Percentiles rank a stretch among this genome's conserved stretches.
These are phyloP conservation scores for Colletotrichum endophyticum DNA, from an alignment of 2,329 filamentous ascomycete genomes.

Conservation along the genomic window DNA sequence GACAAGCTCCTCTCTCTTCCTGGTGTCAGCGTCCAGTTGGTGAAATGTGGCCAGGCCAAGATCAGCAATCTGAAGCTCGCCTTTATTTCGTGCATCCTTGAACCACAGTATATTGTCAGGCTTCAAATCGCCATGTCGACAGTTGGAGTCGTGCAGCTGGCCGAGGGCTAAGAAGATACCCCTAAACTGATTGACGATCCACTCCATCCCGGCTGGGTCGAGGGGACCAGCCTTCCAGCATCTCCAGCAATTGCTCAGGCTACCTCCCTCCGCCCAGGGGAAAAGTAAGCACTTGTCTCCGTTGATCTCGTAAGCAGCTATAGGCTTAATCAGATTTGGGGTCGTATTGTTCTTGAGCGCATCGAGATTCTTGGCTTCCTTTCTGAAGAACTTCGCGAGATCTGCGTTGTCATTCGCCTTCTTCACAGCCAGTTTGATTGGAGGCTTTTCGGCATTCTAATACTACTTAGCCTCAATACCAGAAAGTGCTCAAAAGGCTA, in stretches of 20 bases:
- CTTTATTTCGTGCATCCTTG: background rate
- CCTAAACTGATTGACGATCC: background rate
- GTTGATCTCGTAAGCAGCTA: background rate
- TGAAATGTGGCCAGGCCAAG: background rate
- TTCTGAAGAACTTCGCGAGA: background rate
- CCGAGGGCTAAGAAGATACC: background rate
- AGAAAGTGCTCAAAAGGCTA: background rate
- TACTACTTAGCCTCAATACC: background rate
- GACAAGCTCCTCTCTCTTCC: background rate
- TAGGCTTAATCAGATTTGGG: background rate
- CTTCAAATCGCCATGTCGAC: constrained; percentile 7
- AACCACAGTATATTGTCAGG: constrained; percentile 9
- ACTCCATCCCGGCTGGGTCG: background rate
- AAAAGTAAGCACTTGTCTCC: background rate
- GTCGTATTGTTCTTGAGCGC: background rate
- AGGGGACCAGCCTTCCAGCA: background rate
- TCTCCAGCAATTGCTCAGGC: background rate
- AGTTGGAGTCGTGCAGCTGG: background rate
- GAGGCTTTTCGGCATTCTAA: background rate
- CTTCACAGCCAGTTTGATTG: background rate
- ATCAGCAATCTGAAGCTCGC: constrained; percentile 5
- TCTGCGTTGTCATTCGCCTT: background rate
- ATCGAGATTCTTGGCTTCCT: background rate
- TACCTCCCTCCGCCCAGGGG: background rate
- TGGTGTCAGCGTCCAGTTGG: background rate